Base-by-base conservation (phyloP, 768 basidiomycete species). In the Leucogyrophana mollusca region DNA sequence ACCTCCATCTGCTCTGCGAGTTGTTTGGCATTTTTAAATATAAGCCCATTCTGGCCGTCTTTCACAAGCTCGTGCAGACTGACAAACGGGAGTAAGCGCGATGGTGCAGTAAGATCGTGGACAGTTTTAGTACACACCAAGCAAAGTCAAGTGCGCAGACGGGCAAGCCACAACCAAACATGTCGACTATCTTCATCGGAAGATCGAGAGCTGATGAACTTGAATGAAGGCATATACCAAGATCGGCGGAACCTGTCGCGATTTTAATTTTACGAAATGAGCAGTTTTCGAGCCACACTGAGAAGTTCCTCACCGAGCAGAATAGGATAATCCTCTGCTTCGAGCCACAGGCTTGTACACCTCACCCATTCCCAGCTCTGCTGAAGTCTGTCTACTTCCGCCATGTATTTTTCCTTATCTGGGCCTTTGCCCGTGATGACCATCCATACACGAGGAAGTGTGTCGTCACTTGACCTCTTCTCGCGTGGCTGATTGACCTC, bases 161-260 rank as follows among this genome's bases (percentile, higher is more conserved):
- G 0, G 95, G 95, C 46, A 98, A 72, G 4, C 87, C 87, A 56
- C 94, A 97, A 4, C 96, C 96, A 69, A 98, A 97, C 95, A 98
- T 97, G 64, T 99, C 96, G 6, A 99, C 93, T 4, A 99, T 83
- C 66, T 99, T 99, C 96, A 99, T 99, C 3, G 96, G 96, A 45
- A 99, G 71, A 66, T 99, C 96, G 46, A 94, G 69, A 1, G 80
- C 87, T 2, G 91, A 94, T 0, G 91, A 92, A 63, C 91, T 94
- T 4, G 83, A 80, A 68, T 99, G 96, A 40, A 99, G 68, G 50
- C 83, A 93, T 47, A 98, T 78, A 2, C 96, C 96, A 33, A 99
- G 56, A 65, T 99, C 94, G 9, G 94, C 91, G 3, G 90, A 87
- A 24, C 93, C 91, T 92, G 51, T 4, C 25, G 36, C 45, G 39